phyloP scores from a whole-genome alignment of 352 stramenopile genomes.

The Phytopythium aichiense region DNA sequence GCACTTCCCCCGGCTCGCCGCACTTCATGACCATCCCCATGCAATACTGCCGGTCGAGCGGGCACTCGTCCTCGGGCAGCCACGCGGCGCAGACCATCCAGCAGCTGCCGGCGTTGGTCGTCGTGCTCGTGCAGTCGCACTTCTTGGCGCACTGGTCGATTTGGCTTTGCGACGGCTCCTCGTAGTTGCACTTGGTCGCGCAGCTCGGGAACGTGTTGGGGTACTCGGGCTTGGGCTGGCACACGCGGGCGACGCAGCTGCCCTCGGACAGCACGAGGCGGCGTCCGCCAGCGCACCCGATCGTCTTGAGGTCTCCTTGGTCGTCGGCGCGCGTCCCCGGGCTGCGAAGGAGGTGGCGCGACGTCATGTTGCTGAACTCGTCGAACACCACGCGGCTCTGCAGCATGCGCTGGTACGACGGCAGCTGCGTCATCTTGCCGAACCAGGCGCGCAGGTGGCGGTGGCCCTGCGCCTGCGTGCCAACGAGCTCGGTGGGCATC shows the following conservation, averaged over 20 bases:
- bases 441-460: slow-evolving; percentile 9
- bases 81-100: slow-evolving; percentile 54
- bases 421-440: slow-evolving; percentile 14
- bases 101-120: slow-evolving; percentile 25
- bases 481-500: slow-evolving; percentile 8
- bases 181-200: slow-evolving; percentile 27
- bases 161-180: slow-evolving; percentile 25
- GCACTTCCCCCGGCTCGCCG: not conserved
- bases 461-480: not conserved
- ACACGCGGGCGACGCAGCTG: slow-evolving; percentile 29
- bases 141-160: slow-evolving; percentile 35
- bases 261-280: slow-evolving; percentile 34
- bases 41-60: slow-evolving; percentile 32
- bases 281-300: slow-evolving; percentile 34
- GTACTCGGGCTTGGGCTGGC: slow-evolving; percentile 20
- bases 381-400: slow-evolving; percentile 7
- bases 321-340: not conserved
- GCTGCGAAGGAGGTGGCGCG: slow-evolving; percentile 5
- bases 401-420: slow-evolving; percentile 11
- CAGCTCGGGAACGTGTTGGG: slow-evolving; percentile 27
- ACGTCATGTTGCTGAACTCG: slow-evolving; percentile 8
- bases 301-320: slow-evolving; percentile 25
- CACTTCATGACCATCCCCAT: slow-evolving; percentile 2
- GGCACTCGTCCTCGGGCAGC: slow-evolving; percentile 17
- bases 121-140: slow-evolving; percentile 35